These are phyloP conservation scores for Globisporangium barbulae DNA, from an alignment of 352 stramenopile species.

Conservation along the genomic window DNA sequence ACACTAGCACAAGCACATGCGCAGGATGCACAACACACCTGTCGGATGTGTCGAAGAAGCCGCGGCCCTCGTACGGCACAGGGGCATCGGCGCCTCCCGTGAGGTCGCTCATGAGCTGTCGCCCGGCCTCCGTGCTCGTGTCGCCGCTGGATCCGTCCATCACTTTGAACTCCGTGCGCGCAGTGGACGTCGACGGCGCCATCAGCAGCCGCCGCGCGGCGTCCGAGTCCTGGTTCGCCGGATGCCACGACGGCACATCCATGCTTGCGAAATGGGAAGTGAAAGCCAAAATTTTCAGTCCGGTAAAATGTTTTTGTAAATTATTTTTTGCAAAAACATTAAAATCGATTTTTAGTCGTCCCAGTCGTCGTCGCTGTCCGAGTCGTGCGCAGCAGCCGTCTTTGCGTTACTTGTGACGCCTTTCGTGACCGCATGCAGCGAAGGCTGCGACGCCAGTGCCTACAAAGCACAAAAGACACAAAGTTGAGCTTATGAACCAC, in stretches of 20 bases:
- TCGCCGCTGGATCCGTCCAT: constrained; percentile 56
- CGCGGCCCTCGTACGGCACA: constrained; percentile 32
- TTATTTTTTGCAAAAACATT: too few species aligned
- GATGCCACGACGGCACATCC: constrained; percentile 75
- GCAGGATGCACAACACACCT: constrained; percentile 13
- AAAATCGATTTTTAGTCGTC: constrained; percentile 49
- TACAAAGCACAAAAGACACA: constrained; percentile 15
- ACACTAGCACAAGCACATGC: constrained; percentile 1
- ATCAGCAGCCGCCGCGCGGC: constrained; percentile 27
- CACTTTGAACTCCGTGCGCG: constrained; percentile 65
- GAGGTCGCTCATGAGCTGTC: constrained; percentile 53
- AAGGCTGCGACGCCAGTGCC: constrained; percentile 63
- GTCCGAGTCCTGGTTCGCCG: constrained; percentile 57
- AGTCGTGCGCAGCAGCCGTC: constrained; percentile 20
- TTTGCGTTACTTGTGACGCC: constrained; percentile 9
- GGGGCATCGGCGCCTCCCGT: constrained; percentile 30
- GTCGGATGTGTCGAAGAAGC: constrained; percentile 74
- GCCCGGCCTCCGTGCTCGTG: constrained; percentile 63
- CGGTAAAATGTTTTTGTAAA: too few species aligned
- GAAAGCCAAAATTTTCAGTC: too few species aligned
- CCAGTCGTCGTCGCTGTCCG: constrained; percentile 81
- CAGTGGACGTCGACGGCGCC: constrained; percentile 15
- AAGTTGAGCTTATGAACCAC: not conserved
- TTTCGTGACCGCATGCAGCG: constrained; percentile 55
- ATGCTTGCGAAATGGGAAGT: constrained; percentile 24